Base-by-base conservation (phyloP, 805 yeast genomes). In the Spathaspora passalidarum region DNA sequence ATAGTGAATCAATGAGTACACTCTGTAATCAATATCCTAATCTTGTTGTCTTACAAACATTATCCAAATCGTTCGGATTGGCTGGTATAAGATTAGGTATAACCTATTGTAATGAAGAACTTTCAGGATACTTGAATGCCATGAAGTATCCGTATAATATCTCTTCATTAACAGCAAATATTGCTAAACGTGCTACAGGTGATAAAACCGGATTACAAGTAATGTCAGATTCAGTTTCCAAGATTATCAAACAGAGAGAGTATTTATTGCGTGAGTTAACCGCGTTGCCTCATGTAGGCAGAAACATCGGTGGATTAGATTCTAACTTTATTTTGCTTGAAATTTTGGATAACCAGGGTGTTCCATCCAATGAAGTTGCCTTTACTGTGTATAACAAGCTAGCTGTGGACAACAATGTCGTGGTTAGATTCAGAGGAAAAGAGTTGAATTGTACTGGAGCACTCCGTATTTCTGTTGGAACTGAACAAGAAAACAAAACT, bases 121-220 rank as follows among this genome's bases (percentile, higher is more conserved):
- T 94, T 40, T 78, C 96, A 0, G 56, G 64, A 4, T 78, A 87
- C 41, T 68, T 94, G 56, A 94, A 94, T 63, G 80, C 95, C 19
- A 84, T 92, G 86, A 94, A 94, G 62, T 96, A 96, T 32, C 99
- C 99, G 2, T 94, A 94, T 68, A 94, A 92, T 63, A 87, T 94
- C 47, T 88, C 96, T 7, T 78, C 89, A 10, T 70, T 86, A 52
- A 82, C 98, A 1, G 74, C 97, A 4, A 78, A 79, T 45, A 69
- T 89, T 37, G 97, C 96, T 0, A 48, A 73, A 20, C 77, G 91
- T 50, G 95, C 97, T 1, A 78, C 92, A 5, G 68, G 77, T 5
- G 58, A 72, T 2, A 75, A 73, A 9, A 29, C 52, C 0, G 84
- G 88, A 23, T 61, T 91, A 40, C 59, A 60, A 4, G 59, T 65